Percentiles rank a stretch among this genome's conserved stretches.
Evolutionary conservation across 2,329 filamentous ascomycete species (phyloP).

Genomic region (Cyphellophora europaea): DNA sequence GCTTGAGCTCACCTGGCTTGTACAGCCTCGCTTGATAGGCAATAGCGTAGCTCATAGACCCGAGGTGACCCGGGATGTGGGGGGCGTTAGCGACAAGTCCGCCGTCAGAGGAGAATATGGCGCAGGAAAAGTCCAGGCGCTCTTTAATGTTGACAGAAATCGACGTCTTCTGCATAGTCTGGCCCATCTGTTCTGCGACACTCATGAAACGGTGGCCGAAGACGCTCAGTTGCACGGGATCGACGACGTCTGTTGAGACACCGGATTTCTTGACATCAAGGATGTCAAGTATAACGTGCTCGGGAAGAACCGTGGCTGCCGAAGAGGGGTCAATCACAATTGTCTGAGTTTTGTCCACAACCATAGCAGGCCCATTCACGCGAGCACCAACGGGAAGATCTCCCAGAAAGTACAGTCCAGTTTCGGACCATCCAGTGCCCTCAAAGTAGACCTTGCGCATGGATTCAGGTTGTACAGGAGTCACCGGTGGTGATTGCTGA

Average conservation of each 20-base stretch:
- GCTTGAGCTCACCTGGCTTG: conserved; percentile 60
- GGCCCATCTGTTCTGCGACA: conserved; percentile 77
- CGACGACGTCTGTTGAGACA: too few relatives aligned
- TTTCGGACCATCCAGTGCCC: conserved; percentile 22
- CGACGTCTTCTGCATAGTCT: conserved; percentile 68
- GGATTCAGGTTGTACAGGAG: too few relatives aligned
- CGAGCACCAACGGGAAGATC: conserved; percentile 24
- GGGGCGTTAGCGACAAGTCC: conserved; percentile 61
- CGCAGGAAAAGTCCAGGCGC: conserved; percentile 73
- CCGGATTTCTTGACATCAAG: too few relatives aligned
- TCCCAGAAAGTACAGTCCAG: conserved; percentile 27
- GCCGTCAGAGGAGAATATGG: conserved; percentile 66
- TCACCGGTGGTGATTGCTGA: too few relatives aligned
- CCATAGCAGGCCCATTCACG: conserved; percentile 21
- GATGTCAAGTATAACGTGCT: conserved; percentile 32
- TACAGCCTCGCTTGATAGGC: conserved; percentile 68
- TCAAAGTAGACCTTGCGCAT: conserved; percentile 28
- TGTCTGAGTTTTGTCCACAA: conserved; percentile 35
- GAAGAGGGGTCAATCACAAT: conserved; percentile 32
- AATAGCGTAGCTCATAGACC: conserved; percentile 79
- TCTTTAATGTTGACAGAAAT: conserved; percentile 74
- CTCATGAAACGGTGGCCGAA: conserved; percentile 80
- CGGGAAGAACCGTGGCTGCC: conserved; percentile 27
- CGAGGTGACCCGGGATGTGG: conserved; percentile 71
- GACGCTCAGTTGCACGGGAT: conserved; percentile 68